Evolutionary conservation across 768 basidiomycete species (phyloP).

Genomic region (Rhizopogon roseolus): DNA sequence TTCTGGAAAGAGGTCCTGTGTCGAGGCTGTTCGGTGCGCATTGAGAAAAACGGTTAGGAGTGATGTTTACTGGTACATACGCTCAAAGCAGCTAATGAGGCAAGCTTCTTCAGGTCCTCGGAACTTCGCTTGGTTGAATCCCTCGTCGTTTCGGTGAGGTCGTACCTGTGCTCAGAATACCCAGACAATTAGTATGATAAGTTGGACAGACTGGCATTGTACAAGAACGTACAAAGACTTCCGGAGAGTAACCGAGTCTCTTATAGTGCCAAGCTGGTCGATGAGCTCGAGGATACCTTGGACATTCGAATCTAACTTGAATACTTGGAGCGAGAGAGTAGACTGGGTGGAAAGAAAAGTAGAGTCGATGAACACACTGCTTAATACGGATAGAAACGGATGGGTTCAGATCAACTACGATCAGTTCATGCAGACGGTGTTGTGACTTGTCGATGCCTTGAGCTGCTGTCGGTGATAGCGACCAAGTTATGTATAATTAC

Average conservation of each 20-base stretch:
- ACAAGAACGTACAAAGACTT: constrained; percentile 70
- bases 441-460: constrained; percentile 41
- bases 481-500: too few relatives aligned
- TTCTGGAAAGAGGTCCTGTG: constrained; percentile 85
- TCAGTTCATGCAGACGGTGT: constrained; percentile 47
- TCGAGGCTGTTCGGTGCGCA: constrained; percentile 45
- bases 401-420: constrained; percentile 53
- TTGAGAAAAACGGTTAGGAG: neutral
- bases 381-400: constrained; percentile 60
- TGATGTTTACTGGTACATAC: constrained; percentile 35
- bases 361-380: too few relatives aligned
- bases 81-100: constrained; percentile 56
- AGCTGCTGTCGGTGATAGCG: constrained; percentile 5
- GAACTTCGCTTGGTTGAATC: constrained; percentile 93
- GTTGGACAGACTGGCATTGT: neutral
- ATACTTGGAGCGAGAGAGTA: constrained; percentile 86
- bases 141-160: constrained; percentile 90
- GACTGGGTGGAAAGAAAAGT: constrained; percentile 73
- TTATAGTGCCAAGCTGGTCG: constrained; percentile 86
- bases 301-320: constrained; percentile 98
- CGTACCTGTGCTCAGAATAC: constrained; percentile 56
- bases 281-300: constrained; percentile 94
- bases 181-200: constrained; percentile 2
- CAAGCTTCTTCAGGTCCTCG: constrained; percentile 88
- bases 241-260: constrained; percentile 75